A percentile compares a stretch with the other conserved stretches of the same genome.
Conservation (phyloP, 306 rosid genomes). For the Lupinus albus region DNA sequence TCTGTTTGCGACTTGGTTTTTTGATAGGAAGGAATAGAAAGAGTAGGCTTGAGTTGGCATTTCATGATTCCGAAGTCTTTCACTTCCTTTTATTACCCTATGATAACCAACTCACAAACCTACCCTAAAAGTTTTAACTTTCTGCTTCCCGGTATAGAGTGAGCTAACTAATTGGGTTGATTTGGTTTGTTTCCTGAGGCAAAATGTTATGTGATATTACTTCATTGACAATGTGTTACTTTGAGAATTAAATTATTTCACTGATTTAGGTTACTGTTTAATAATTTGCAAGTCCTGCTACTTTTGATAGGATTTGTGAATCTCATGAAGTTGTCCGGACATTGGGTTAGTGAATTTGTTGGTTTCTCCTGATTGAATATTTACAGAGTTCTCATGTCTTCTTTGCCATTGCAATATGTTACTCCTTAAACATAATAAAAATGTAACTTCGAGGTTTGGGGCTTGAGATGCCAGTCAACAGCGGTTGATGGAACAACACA, state of each 20-base stretch:
- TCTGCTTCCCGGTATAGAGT: too few species aligned
- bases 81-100: too few species aligned
- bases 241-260: not conserved
- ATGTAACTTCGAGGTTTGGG: slow-evolving; percentile 22
- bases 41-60: too few species aligned
- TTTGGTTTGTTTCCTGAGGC: too few species aligned
- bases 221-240: slow-evolving; percentile 1
- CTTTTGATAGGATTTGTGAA: not conserved
- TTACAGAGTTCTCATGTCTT: slow-evolving; percentile 3
- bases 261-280: not conserved
- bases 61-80: too few species aligned
- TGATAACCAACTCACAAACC: too few species aligned
- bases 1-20: too few species aligned
- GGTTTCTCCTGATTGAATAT: not conserved
- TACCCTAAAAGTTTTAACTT: not conserved
- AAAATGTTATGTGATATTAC: too few species aligned
- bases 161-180: too few species aligned
- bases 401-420: not conserved
- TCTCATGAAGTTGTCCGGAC: not conserved
- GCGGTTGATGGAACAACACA: slow-evolving; percentile 17
- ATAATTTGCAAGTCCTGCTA: not conserved
- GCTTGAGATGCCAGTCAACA: slow-evolving; percentile 16
- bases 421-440: slow-evolving; percentile 7
- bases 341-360: slow-evolving; percentile 12
- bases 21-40: too few species aligned